phyloP scores from a whole-genome alignment of 2,329 filamentous ascomycete species.

The Hymenoscyphus fructigenus region DNA sequence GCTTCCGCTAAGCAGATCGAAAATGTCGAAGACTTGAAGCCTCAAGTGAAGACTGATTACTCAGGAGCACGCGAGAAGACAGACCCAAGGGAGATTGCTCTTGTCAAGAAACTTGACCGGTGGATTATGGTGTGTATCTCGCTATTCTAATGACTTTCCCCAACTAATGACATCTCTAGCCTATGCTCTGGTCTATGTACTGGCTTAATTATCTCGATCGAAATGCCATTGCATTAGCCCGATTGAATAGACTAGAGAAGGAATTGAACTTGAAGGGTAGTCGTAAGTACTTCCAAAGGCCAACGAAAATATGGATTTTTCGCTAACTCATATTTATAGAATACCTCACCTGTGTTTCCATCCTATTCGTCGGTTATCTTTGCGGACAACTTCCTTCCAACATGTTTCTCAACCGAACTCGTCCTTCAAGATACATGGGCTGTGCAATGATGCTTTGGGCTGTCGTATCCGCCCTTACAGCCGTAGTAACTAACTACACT shows the following conservation, averaged over 20 bases:
- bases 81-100: slow-evolving; percentile 38
- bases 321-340: background rate
- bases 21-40: background rate
- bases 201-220: slow-evolving; percentile 41
- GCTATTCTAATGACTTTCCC: background rate
- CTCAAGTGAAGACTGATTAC: slow-evolving; percentile 14
- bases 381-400: slow-evolving; percentile 41
- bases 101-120: slow-evolving; percentile 40
- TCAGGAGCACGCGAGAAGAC: slow-evolving; percentile 37
- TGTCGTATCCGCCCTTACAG: slow-evolving; percentile 45
- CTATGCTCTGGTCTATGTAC: slow-evolving; percentile 44
- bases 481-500: slow-evolving; percentile 36
- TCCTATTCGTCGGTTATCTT: slow-evolving; percentile 33
- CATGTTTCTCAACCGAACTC: slow-evolving; percentile 38
- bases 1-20: background rate
- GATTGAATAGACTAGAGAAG: slow-evolving; percentile 25
- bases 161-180: slow-evolving; percentile 18
- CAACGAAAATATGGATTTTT: background rate
- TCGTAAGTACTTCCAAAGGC: slow-evolving; percentile 36
- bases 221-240: slow-evolving; percentile 29
- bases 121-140: slow-evolving; percentile 35
- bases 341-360: slow-evolving; percentile 10
- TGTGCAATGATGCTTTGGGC: slow-evolving; percentile 41
- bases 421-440: slow-evolving; percentile 36
- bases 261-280: slow-evolving; percentile 39